A percentile compares a stretch with the other conserved stretches of the same genome.
These are phyloP conservation scores for Coemansia sp. DNA, from an alignment of 192 early-diverging fungal species.

Conservation along the genomic window DNA sequence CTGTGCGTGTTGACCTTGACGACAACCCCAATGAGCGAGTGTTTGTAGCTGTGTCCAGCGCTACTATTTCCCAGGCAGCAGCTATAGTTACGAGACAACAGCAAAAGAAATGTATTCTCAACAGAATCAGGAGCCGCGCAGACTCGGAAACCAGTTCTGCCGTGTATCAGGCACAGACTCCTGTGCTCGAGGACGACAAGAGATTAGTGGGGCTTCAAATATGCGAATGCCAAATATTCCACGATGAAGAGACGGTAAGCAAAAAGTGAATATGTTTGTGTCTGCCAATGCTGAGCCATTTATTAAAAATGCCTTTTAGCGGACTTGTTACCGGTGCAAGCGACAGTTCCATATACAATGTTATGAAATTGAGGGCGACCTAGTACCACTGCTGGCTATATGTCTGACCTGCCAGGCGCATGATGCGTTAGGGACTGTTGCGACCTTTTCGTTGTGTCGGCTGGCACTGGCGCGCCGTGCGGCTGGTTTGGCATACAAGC, in stretches of 20 bases:
- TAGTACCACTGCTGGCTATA: neutral
- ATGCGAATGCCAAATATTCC: conserved; percentile 16
- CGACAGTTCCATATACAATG: conserved; percentile 29
- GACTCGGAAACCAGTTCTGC: neutral
- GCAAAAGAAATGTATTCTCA: neutral
- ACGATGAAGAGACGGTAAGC: conserved; percentile 17
- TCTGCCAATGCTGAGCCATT: neutral
- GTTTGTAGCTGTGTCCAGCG: conserved; percentile 25
- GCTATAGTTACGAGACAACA: neutral
- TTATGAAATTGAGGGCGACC: conserved; percentile 14
- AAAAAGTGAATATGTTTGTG: neutral
- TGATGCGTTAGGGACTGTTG: neutral
- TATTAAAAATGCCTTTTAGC: conserved; percentile 13
- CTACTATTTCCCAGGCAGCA: neutral
- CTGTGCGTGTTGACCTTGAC: conserved; percentile 30
- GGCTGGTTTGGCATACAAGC: neutral
- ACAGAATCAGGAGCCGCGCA: neutral
- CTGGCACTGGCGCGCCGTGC: conserved; percentile 24
- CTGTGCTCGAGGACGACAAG: neutral
- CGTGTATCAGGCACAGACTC: neutral
- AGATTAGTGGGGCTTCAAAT: neutral
- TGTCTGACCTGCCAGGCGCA: conserved; percentile 29
- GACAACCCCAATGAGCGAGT: conserved; percentile 20
- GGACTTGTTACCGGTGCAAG: conserved; percentile 30
- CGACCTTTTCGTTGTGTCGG: conserved; percentile 9